Percentiles rank a stretch among this genome's conserved stretches.
Evolutionary conservation across 306 rosid species (phyloP).

Genomic region (Vigna trinervia): DNA sequence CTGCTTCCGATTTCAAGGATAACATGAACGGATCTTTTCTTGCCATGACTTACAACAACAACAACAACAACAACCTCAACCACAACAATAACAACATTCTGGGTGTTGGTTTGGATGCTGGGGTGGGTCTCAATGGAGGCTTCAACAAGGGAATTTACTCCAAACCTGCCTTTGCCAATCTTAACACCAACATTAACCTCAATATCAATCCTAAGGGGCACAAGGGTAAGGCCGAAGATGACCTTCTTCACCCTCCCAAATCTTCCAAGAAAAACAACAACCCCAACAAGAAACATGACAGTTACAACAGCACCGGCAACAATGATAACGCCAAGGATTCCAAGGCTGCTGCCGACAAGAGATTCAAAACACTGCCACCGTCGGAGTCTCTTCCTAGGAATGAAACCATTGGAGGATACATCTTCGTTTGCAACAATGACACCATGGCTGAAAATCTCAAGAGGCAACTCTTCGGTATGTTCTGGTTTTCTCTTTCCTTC

Average conservation of each 20-base stretch:
- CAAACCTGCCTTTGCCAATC: conserved; percentile 52
- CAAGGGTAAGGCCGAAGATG: conserved; percentile 57
- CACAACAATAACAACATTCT: not conserved
- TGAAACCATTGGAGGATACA: conserved; percentile 92
- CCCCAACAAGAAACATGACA: conserved; percentile 58
- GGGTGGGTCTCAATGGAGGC: conserved; percentile 50
- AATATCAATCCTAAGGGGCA: conserved; percentile 53
- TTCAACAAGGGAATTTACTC: conserved; percentile 83
- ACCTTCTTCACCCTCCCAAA: conserved; percentile 46
- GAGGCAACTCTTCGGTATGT: conserved; percentile 87
- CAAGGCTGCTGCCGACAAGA: conserved; percentile 66
- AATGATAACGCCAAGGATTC: conserved; percentile 47
- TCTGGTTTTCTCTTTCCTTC: not conserved
- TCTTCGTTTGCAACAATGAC: conserved; percentile 97
- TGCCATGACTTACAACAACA: conserved; percentile 43
- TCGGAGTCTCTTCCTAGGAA: conserved; percentile 88
- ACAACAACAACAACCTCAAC: not conserved
- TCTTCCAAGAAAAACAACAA: conserved; percentile 61
- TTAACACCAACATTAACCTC: conserved; percentile 17
- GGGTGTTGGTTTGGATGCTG: conserved; percentile 15
- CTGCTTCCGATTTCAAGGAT: conserved; percentile 50
- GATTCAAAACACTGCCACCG: conserved; percentile 90
- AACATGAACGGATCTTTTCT: conserved; percentile 39
- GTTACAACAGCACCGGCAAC: conserved; percentile 46
- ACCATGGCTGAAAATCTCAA: conserved; percentile 97